These are phyloP conservation scores for Penicillium bialowiezense DNA, from an alignment of 495 filamentous ascomycete species.

Conservation along the genomic window DNA sequence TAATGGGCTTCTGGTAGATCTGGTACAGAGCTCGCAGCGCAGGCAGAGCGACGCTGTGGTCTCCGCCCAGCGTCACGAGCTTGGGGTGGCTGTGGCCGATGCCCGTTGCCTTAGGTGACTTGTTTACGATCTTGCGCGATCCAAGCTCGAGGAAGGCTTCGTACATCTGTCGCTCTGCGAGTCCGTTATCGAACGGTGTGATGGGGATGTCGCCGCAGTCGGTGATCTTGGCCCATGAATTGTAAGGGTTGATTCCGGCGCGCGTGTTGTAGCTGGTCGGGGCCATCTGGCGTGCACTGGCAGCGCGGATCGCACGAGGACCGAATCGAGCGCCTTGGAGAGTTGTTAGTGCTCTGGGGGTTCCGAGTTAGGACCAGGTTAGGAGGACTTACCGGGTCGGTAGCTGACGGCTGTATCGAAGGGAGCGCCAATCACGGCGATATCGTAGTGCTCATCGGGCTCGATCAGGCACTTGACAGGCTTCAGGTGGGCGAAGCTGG, in stretches of 20 bases:
- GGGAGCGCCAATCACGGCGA: conserved; percentile 76
- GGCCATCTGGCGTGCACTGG: conserved; percentile 67
- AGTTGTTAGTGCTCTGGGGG: conserved; percentile 28
- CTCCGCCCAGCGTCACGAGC: conserved; percentile 76
- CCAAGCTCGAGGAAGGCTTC: conserved; percentile 68
- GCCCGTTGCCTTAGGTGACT: conserved; percentile 32
- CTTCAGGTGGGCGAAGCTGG: conserved; percentile 75
- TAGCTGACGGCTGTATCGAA: conserved; percentile 84
- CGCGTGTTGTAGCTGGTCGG: conserved; percentile 77
- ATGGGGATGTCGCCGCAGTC: conserved; percentile 86
- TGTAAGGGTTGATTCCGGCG: conserved; percentile 73
- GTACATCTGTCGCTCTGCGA: conserved; percentile 75
- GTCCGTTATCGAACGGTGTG: conserved; percentile 71
- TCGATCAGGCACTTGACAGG: conserved; percentile 71
- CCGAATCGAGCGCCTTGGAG: conserved; percentile 71
- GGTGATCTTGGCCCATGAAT: conserved; percentile 67
- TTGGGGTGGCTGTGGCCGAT: conserved; percentile 54
- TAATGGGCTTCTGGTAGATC: conserved; percentile 66
- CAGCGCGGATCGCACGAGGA: conserved; percentile 76
- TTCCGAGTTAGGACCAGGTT: no score
- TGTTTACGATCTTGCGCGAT: conserved; percentile 41
- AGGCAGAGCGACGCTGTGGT: conserved; percentile 76
- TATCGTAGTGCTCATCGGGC: conserved; percentile 66
- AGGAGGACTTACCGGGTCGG: conserved; percentile 60
- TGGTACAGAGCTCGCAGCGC: conserved; percentile 69